A percentile compares a stretch with the other conserved stretches of the same genome.
These are phyloP conservation scores for Selaginella moellendorffii DNA, from an alignment of 75 land plant genomes.

Conservation along the genomic window DNA sequence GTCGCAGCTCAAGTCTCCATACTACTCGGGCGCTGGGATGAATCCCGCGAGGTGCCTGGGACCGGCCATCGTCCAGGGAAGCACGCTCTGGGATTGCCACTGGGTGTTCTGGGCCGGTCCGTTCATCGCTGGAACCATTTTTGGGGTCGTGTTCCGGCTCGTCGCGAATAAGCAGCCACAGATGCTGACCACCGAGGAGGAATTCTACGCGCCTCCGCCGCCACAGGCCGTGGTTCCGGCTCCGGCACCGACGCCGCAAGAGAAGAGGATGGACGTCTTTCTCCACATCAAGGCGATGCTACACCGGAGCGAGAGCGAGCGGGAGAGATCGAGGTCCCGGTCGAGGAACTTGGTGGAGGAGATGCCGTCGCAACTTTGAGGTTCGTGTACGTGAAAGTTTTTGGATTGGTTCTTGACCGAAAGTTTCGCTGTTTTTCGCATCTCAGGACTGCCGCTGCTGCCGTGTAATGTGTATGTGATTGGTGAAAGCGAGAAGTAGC, in stretches of 20 bases:
- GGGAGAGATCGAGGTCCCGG: neutral
- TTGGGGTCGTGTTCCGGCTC: neutral
- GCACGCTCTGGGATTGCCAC: neutral
- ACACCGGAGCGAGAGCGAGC: neutral
- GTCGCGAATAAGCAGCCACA: neutral
- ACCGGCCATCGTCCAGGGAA: slow-evolving; percentile 6
- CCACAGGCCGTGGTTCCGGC: neutral
- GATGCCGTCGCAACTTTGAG: neutral
- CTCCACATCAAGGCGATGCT: slow-evolving; percentile 11
- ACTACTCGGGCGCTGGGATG: slow-evolving; percentile 1
- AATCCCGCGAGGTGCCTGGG: slow-evolving; percentile 3
- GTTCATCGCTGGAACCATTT: slow-evolving; percentile 4
- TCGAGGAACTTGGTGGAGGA: neutral
- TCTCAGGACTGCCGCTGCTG: no score
- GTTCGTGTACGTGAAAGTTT: no score
- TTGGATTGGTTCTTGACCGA: no score
- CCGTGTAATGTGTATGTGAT: no score
- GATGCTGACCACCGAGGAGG: neutral
- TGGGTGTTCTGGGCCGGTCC: slow-evolving; percentile 6
- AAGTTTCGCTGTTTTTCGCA: no score
- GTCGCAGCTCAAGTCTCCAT: neutral
- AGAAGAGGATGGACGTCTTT: slow-evolving; percentile 2
- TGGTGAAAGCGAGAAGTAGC: no score
- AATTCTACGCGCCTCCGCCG: neutral
- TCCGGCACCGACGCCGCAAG: neutral